These are phyloP conservation scores for Leccinum griseonigrum DNA, from an alignment of 1,284 basidiomycete genomes.

Conservation along the genomic window DNA sequence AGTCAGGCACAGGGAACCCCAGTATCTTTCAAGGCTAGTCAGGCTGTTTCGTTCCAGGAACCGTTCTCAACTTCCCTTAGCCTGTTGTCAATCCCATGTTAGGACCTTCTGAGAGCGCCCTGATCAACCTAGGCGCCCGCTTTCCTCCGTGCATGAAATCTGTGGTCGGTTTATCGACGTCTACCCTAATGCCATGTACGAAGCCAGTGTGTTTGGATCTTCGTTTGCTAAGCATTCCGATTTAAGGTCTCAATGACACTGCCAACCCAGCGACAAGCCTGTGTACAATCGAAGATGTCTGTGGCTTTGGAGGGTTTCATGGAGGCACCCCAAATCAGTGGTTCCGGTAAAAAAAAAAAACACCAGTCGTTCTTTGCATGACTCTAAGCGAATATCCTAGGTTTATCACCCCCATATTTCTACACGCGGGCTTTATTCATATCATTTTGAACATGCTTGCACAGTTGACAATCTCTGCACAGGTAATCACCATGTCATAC, in stretches of 20 bases:
- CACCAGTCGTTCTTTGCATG: not conserved
- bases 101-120: slow-evolving; percentile 80
- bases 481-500: slow-evolving; percentile 44
- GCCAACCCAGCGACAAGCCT: slow-evolving; percentile 66
- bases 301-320: slow-evolving; percentile 86
- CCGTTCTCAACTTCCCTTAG: slow-evolving; percentile 32
- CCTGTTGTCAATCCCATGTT: slow-evolving; percentile 90
- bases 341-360: slow-evolving; percentile 56
- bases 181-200: slow-evolving; percentile 65
- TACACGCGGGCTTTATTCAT: slow-evolving; percentile 92
- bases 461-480: slow-evolving; percentile 76
- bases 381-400: slow-evolving; percentile 37
- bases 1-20: slow-evolving; percentile 71
- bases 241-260: slow-evolving; percentile 69
- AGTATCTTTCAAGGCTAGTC: slow-evolving; percentile 72
- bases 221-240: slow-evolving; percentile 7
- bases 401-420: slow-evolving; percentile 84
- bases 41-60: not conserved
- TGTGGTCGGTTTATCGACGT: slow-evolving; percentile 59
- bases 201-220: not conserved
- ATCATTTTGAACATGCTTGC: slow-evolving; percentile 88
- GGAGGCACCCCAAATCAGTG: slow-evolving; percentile 75
- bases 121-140: slow-evolving; percentile 90
- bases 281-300: slow-evolving; percentile 82
- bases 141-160: slow-evolving; percentile 89